Evolutionary conservation across 192 early-diverging fungal genomes (phyloP), one percentile per base, ranked within the genome.

Genomic region (Coemansia interrupta): DNA sequence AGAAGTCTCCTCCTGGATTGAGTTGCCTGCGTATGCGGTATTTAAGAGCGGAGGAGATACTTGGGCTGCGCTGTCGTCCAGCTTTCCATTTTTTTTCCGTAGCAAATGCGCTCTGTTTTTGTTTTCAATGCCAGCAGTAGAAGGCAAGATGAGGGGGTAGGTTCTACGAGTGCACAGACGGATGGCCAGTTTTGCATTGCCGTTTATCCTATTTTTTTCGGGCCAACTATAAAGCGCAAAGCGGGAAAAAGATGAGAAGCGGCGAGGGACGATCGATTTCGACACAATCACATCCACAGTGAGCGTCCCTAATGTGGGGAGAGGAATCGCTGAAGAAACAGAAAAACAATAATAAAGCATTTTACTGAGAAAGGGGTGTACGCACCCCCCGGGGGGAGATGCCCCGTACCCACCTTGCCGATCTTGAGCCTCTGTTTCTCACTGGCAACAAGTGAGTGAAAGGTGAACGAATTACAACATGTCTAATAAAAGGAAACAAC

Each of bases 31-130:
- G 32, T 7, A 36, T 36, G 10, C 32, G 32, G 32, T 36, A 36
- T 36, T 36, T 36, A 36, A 36, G 32, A 36, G 32, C 32, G 9
- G 1, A 8, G 2, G 32, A 6, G 10, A 36, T 36, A 36, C 32
- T 36, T 36, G 32, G 32, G 32, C 32, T 36, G 32, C 10, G 32
- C 32, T 36, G 32, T 8, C 10, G 10, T 36, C 32, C 32, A 36
- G 32, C 32, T 50, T 50, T 50, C 48, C 48, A 26, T 24, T 50
- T 50, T 50, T 50, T 50, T 50, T 17, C 28, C 29, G 11, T 26
- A 20, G 11, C 14, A 9, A 50, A 28, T 28, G 24, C 5, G 48
- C 48, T 50, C 48, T 50, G 48, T 50, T 50, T 26, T 50, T 28
- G 23, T 50, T 50, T 50, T 50, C 24, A 50, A 28, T 19, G 11